A percentile compares a stretch with the other conserved stretches of the same genome.
Evolutionary conservation across 352 stramenopile species (phyloP).

Genomic region (Blastocystis sp.): DNA sequence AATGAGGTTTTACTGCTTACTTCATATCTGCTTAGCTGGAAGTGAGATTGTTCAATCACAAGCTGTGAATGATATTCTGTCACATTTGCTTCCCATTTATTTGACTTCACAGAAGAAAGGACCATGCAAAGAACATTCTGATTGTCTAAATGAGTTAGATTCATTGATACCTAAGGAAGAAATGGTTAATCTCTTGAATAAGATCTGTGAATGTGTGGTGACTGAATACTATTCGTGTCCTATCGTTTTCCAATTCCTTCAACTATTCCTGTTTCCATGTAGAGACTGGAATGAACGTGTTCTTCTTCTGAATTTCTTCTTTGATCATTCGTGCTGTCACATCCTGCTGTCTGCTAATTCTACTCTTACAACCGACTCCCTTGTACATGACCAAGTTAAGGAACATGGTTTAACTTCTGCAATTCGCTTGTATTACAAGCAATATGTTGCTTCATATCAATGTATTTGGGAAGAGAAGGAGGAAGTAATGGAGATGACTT

Average conservation of each 20-base stretch:
- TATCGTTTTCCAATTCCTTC: background rate
- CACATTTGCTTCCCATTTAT: background rate
- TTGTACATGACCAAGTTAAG: background rate
- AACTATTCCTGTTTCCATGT: conserved; percentile 29
- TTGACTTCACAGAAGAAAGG: background rate
- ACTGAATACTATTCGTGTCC: conserved; percentile 39
- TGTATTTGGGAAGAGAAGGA: conserved; percentile 54
- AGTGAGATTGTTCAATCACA: background rate
- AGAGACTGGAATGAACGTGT: conserved; percentile 41
- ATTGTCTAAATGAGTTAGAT: background rate
- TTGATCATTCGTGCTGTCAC: background rate
- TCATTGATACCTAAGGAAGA: background rate
- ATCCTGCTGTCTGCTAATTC: background rate
- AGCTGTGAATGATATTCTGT: background rate
- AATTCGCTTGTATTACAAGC: background rate
- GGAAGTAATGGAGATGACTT: conserved; percentile 36
- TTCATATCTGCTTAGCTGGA: conserved; percentile 7
- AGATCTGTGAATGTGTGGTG: background rate
- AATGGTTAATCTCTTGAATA: background rate
- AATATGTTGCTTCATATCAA: background rate
- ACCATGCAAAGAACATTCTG: background rate
- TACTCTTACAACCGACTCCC: background rate
- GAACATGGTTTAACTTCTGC: background rate
- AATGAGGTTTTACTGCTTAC: background rate
- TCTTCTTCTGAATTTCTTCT: conserved; percentile 37